phyloP scores from a whole-genome alignment of 148 eudicot genomes.

The Rhododendron williamsianum region DNA sequence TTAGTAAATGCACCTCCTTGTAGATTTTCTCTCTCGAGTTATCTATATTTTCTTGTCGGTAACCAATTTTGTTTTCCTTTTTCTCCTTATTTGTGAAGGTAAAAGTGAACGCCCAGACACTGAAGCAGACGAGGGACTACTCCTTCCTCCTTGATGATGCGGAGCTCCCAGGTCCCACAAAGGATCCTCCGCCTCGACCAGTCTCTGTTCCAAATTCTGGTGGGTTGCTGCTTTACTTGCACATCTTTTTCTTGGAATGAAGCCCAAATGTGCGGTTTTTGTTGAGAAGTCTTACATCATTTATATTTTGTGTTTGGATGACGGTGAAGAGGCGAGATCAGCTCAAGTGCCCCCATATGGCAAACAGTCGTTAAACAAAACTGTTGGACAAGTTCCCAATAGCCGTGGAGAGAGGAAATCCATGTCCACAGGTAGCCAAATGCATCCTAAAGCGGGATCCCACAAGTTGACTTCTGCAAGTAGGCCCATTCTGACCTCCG shows the following conservation, averaged over 20 bases:
- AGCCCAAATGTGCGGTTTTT: slow-evolving; percentile 26
- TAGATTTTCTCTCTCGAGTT: not conserved
- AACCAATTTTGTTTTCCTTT: not conserved
- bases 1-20: slow-evolving; percentile 6
- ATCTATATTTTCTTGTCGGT: not conserved
- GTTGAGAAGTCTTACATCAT: slow-evolving; percentile 40
- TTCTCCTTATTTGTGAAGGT: slow-evolving; percentile 30
- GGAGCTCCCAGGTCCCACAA: slow-evolving; percentile 50
- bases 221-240: slow-evolving; percentile 21
- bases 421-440: slow-evolving; percentile 19
- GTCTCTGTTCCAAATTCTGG: slow-evolving; percentile 40
- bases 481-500: slow-evolving; percentile 17
- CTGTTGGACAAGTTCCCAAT: slow-evolving; percentile 25
- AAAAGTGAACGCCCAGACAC: slow-evolving; percentile 50
- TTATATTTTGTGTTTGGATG: slow-evolving; percentile 32
- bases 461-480: slow-evolving; percentile 27
- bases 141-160: slow-evolving; percentile 82
- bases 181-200: slow-evolving; percentile 31
- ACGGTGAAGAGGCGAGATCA: slow-evolving; percentile 62
- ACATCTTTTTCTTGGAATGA: slow-evolving; percentile 6
- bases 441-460: slow-evolving; percentile 22
- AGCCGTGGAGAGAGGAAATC: slow-evolving; percentile 42
- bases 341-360: slow-evolving; percentile 44
- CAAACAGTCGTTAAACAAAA: slow-evolving; percentile 27
- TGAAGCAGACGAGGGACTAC: slow-evolving; percentile 78